Conservation (phyloP, 2,329 filamentous ascomycete genomes). For the Paramyrothecium sp. region DNA sequence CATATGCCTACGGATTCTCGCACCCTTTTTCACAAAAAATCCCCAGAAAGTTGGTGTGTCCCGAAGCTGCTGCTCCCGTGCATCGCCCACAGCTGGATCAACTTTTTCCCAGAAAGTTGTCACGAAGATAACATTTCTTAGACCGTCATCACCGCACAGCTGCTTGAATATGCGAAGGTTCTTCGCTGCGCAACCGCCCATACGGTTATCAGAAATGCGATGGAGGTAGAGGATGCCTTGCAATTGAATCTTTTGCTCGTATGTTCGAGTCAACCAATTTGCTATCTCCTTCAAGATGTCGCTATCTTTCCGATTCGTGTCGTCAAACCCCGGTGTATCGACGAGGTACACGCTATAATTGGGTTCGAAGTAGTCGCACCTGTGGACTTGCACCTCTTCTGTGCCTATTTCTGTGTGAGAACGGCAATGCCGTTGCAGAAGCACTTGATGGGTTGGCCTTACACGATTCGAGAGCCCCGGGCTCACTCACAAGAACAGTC, state of each 20-base stretch:
- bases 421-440: too few species aligned
- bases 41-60: slow-evolving; percentile 10
- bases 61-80: slow-evolving; percentile 3
- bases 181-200: slow-evolving; percentile 11
- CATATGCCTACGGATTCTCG: slow-evolving; percentile 2
- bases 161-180: slow-evolving; percentile 9
- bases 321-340: slow-evolving; percentile 43
- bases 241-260: slow-evolving; percentile 10
- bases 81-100: neutral
- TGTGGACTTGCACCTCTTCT: neutral
- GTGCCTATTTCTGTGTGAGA: too few species aligned
- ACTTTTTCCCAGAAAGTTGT: neutral
- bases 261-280: slow-evolving; percentile 24
- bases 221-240: slow-evolving; percentile 15
- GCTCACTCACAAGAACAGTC: slow-evolving; percentile 7
- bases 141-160: slow-evolving; percentile 9
- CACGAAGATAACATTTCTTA: neutral
- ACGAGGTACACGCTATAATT: slow-evolving; percentile 23
- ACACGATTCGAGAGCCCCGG: neutral
- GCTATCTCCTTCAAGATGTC: slow-evolving; percentile 37
- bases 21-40: slow-evolving; percentile 10
- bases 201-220: slow-evolving; percentile 10
- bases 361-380: slow-evolving; percentile 4
- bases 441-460: neutral
- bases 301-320: slow-evolving; percentile 34